These are phyloP conservation scores for Candida sonorensis DNA, from an alignment of 805 yeast genomes.

Conservation along the genomic window DNA sequence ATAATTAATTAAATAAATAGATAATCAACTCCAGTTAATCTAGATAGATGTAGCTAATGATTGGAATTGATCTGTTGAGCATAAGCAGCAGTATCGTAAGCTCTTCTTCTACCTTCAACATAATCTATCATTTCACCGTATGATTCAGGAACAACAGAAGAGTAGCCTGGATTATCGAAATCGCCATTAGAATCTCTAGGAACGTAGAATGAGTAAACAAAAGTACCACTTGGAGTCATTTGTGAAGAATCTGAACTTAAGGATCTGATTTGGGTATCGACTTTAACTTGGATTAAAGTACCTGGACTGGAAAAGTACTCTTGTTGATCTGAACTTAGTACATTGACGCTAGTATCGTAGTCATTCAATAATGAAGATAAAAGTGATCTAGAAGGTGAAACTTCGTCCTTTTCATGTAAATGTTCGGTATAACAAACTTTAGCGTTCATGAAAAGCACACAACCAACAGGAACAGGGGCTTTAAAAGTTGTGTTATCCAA, in stretches of 20 bases:
- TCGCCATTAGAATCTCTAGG: slow-evolving; percentile 45
- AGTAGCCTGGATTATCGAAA: slow-evolving; percentile 47
- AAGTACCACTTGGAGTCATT: slow-evolving; percentile 73
- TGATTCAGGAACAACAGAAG: slow-evolving; percentile 78
- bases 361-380: slow-evolving; percentile 30
- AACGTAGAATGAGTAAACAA: slow-evolving; percentile 84
- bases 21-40: too few species aligned
- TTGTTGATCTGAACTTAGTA: slow-evolving; percentile 39
- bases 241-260: slow-evolving; percentile 45
- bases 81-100: slow-evolving; percentile 70
- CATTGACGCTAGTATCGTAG: slow-evolving; percentile 55
- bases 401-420: slow-evolving; percentile 35
- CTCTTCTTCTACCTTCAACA: slow-evolving; percentile 86
- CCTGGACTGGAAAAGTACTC: slow-evolving; percentile 74
- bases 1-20: too few species aligned
- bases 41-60: too few species aligned
- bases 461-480: slow-evolving; percentile 94
- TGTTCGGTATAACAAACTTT: slow-evolving; percentile 84
- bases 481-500: slow-evolving; percentile 87
- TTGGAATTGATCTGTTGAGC: slow-evolving; percentile 37
- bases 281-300: slow-evolving; percentile 83
- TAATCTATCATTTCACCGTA: slow-evolving; percentile 91
- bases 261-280: slow-evolving; percentile 70
- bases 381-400: slow-evolving; percentile 17
- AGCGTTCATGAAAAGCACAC: slow-evolving; percentile 78